Evolutionary conservation across 1,139 yeast genomes (phyloP), one percentile per base, ranked within the genome.

Genomic region (Yamadazyma siamensis): DNA sequence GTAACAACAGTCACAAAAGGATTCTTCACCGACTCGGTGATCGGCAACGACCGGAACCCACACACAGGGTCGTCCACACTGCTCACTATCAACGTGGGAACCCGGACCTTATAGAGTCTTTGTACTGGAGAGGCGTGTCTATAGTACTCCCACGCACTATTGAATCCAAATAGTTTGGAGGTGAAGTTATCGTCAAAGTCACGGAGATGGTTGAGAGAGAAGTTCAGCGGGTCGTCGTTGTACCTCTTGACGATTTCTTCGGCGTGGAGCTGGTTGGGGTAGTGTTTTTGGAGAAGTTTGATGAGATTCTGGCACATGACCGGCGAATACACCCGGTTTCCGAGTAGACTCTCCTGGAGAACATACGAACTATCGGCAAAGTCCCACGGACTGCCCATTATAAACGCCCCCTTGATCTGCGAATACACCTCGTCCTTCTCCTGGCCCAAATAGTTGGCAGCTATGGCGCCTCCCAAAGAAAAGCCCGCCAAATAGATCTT

Each of bases 1-100:
- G 80, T 74, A 12, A 82, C 62, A 46, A 85, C 54, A 20, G 77
- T 60, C 18, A 82, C 60, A 52, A 75, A 83, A 7, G 96, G 95
- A 47, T 88, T 89, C 26, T 65, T 57, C 26, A 50, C 50, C 5
- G 78, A 75, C 44, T 84, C 91, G 8, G 58, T 51, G 35, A 60
- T 53, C 1, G 96, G 96, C 21, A 86, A 49, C 6, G 66, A 54
- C 31, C 70, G 58, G 27, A 52, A 52, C 3, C 84, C 81, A 13
- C 75, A 71, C 33, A 77, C 64, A 9, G 82, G 83, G 40, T 77
- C 84, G 45, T 77, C 84, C 31, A 54, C 39, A 1, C 81, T 62
- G 41, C 67, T 70, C 3, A 77, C 40, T 12, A 75, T 65, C 21
- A 77, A 32, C 9, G 68, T 56, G 2, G 84, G 83, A 0, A 76